Evolutionary conservation across 768 basidiomycete genomes (phyloP).

Genomic region (Suillus plorans): DNA sequence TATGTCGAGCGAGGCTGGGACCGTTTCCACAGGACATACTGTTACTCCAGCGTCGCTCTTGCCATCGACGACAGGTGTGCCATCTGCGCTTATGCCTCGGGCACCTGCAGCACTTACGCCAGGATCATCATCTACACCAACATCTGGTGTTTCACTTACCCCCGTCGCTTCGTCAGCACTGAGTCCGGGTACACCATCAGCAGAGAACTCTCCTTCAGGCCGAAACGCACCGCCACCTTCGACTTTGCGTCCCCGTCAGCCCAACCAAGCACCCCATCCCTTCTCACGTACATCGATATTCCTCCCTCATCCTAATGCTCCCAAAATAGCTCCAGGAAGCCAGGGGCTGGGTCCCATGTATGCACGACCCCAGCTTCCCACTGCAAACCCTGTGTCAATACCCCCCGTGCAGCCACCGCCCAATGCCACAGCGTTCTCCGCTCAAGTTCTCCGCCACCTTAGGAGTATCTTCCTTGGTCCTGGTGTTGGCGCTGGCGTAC

Average conservation of each 20-base stretch:
- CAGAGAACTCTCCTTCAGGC: neutral
- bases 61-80: conserved; percentile 13
- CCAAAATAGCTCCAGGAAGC: conserved; percentile 34
- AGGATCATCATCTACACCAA: conserved; percentile 13
- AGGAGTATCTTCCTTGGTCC: conserved; percentile 25
- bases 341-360: conserved; percentile 56
- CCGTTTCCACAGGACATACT: conserved; percentile 6
- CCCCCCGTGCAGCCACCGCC: conserved; percentile 14
- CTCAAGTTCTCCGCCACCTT: conserved; percentile 25
- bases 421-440: conserved; percentile 30
- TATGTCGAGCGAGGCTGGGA: neutral
- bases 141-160: conserved; percentile 16
- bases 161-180: conserved; percentile 13
- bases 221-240: conserved; percentile 5
- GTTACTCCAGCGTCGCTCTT: conserved; percentile 11
- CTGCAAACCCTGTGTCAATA: conserved; percentile 9
- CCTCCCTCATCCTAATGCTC: conserved; percentile 55
- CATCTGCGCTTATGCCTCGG: conserved; percentile 9
- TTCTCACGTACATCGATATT: conserved; percentile 44
- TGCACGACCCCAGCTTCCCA: conserved; percentile 33
- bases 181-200: neutral
- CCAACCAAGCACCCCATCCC: conserved; percentile 19
- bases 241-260: conserved; percentile 29
- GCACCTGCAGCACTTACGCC: conserved; percentile 7
- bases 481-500: neutral